Evolutionary conservation across 371 early-diverging fungal species (phyloP), one percentile per base, ranked within the genome.

Genomic region (Mucor piriformis): DNA sequence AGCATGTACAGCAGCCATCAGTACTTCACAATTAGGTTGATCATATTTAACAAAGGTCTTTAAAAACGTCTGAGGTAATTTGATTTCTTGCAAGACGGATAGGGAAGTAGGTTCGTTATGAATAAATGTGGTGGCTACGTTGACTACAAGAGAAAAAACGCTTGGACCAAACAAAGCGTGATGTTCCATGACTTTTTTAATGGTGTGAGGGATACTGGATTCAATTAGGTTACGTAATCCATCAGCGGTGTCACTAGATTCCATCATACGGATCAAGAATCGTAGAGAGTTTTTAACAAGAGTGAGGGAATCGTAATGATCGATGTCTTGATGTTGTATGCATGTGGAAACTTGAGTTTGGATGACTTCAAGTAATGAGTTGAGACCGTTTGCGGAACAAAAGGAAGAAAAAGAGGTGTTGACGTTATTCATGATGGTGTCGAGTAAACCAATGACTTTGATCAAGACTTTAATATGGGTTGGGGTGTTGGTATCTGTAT

Each of bases 31-130:
- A 85, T 85, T 50, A 83, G 88, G 47, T 73, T 79, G 6, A 88
- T 95, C 24, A 23, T 88, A 85, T 20, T 60, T 59, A 29, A 69
- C 67, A 25, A 93, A 74, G 10, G 88, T 81, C 2, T 77, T 74
- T 20, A 97, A 78, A 66, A 98, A 88, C 0, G 86, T 79, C 46
- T 94, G 90, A 3, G 97, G 95, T 16, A 97, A 67, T 34, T 85
- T 77, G 1, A 86, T 72, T 69, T 98, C 98, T 67, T 97, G 97
- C 23, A 98, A 74, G 33, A 97, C 91, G 0, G 91, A 62, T 16
- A 97, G 73, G 2, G 88, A 91, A 0, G 97, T 96, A 0, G 99
- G 98, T 59, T 98, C 99, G 63, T 94, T 95, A 69, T 98, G 97
- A 38, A 98, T 92, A 64, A 97, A 92, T 6, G 93, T 94, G 0